Base-by-base conservation (phyloP, 108 stramenopile genomes). In the Fragilariopsis cylindrus region DNA sequence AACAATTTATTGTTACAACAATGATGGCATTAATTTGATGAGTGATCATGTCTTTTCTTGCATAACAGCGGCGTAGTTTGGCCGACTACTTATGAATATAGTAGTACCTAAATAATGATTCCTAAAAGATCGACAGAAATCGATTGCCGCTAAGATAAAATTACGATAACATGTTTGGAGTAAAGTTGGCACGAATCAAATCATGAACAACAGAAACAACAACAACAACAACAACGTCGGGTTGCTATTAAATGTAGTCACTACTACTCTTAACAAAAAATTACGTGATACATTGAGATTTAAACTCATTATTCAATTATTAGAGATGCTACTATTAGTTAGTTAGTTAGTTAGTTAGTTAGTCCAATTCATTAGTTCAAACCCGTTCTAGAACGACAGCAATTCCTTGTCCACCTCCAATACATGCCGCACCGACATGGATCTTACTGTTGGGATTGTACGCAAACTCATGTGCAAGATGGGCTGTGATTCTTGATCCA, bases 391-490 rank as follows among this genome's bases (percentile, higher is more conserved):
- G 77, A 3, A 98, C 88, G 13, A 98, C 84, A 40, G 98, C 99
- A 85, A 99, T 98, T n/a, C 99, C 97, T 77, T 98, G 98, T 57
- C 99, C 99, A 65, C 99, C 99, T 52, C 99, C 99, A 69, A 99
- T 99, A 78, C 99, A 99, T 18, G 99, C 99, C 50, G 94, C 86
- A 8, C 99, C 99, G 60, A 99, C 85, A 75, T 93, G 92, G 64
- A 89, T 70, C 54, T 90, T 92, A 44, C 55, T 67, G 48, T 81
- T 79, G 2, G 67, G 62, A 21, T 89, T 76, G 43, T 75, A 78
- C 43, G 75, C 69, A 71, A 97, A 96, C 70, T 96, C 96, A 85
- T 98, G 90, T 0, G 96, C 95, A 68, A 98, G 76, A 78, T 98
- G 97, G 9, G 97, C 95, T 57, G 92, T 84, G 81, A 99, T 99